Base-by-base conservation (phyloP, 179 eudicot genomes). In the Silene coronaria region DNA sequence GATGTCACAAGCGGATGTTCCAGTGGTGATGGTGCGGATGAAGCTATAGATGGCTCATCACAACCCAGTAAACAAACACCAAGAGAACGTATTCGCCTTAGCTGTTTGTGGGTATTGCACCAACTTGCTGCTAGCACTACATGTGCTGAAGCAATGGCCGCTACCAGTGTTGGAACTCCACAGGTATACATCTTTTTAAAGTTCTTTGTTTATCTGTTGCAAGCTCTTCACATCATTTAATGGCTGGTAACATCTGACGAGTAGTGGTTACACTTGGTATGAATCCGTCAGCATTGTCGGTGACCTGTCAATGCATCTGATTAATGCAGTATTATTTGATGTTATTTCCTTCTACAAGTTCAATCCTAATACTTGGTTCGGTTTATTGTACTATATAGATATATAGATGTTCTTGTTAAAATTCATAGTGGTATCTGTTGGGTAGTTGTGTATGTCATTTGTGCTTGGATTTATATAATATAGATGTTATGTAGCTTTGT, bases 91-190 rank as follows among this genome's bases (percentile, higher is more conserved):
- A 96, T 95, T 55, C 97, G 99, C 30, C 93, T 95, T 65, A 95
- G 99, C 88, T 93, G 99, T 82, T 83, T 95, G 82, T 93, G 99
- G 69, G 97, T 95, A 51, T 79, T 95, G 71, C 99, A 95, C 89
- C 99, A 95, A 83, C 97, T 95, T 84, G 99, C 99, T 53, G 93
- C 96, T 65, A 95, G 99, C 83, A 95, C 99, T 75, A 89, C 91
- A 11, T 95, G 99, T 85, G 99, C 99, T 45, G 99, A 95, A 89
- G 99, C 99, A 74, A 91, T 95, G 99, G 99, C 99, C 64, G 99
- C 99, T 9, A 95, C 99, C 45, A 95, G 99, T 85, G 97, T 80
- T 7, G 99, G 99, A 63, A 91, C 97, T 71, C 97, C 99, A 78
- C 97, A 93, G 92, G 99, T 95, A 86, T 77, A 61, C 21, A 22